A percentile compares a stretch with the other conserved stretches of the same genome.
These are phyloP conservation scores for Mucor lusitanicus DNA, from an alignment of 371 early-diverging fungal species.

Conservation along the genomic window DNA sequence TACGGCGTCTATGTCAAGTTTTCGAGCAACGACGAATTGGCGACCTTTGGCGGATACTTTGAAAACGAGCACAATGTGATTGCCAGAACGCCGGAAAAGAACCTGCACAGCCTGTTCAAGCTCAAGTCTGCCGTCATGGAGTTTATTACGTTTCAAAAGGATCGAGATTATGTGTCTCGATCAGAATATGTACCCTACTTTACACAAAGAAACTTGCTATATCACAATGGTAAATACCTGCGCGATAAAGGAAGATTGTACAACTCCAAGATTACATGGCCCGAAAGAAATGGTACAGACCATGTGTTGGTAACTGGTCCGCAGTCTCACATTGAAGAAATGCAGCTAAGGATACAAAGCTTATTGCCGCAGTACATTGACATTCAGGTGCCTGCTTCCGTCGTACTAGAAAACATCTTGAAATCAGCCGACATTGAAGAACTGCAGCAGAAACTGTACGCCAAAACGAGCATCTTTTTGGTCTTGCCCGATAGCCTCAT, in stretches of 20 bases:
- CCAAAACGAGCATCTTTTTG: constrained; percentile 17
- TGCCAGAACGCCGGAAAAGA: constrained; percentile 85
- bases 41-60: constrained; percentile 75
- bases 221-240: constrained; percentile 22
- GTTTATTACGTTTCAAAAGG: constrained; percentile 53
- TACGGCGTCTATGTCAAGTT: constrained; percentile 95
- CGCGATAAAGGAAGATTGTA: constrained; percentile 26
- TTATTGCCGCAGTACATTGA: constrained; percentile 21
- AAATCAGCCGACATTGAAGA: constrained; percentile 23
- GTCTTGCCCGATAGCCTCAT: constrained; percentile 18
- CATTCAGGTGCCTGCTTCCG: constrained; percentile 26
- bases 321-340: constrained; percentile 26
- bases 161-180: constrained; percentile 21
- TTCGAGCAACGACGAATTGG: constrained; percentile 79
- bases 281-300: constrained; percentile 27
- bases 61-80: constrained; percentile 86
- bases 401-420: constrained; percentile 22
- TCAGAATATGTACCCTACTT: constrained; percentile 16
- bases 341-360: constrained; percentile 22
- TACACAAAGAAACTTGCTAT: constrained; percentile 17
- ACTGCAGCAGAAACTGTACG: constrained; percentile 7
- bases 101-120: constrained; percentile 66
- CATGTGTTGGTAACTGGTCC: constrained; percentile 26
- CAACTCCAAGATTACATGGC: constrained; percentile 27
- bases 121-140: constrained; percentile 77